A percentile compares a stretch with the other conserved stretches of the same genome.
Evolutionary conservation across 371 early-diverging fungal genomes (phyloP).

Genomic region (Mycotypha africana): DNA sequence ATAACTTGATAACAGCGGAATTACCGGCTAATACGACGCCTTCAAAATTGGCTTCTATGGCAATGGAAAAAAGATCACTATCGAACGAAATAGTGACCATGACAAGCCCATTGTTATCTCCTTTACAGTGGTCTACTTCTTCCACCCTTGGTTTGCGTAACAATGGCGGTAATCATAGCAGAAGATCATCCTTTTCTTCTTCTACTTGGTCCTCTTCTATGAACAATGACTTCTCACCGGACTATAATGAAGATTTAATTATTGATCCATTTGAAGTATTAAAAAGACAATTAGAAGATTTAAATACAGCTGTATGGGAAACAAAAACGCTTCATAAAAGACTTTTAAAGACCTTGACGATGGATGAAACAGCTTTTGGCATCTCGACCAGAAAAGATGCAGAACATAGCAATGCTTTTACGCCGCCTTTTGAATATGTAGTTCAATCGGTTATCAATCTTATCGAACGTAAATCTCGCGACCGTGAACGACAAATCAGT

Average conservation of each 20-base stretch:
- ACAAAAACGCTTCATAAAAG: slow-evolving; percentile 48
- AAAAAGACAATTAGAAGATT: slow-evolving; percentile 42
- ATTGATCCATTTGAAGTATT: slow-evolving; percentile 48
- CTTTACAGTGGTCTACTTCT: slow-evolving; percentile 32
- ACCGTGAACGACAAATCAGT: slow-evolving; percentile 42
- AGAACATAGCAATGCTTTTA: too few relatives aligned
- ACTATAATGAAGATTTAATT: slow-evolving; percentile 32
- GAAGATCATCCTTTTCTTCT: slow-evolving; percentile 37
- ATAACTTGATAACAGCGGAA: neutral
- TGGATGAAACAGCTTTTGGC: slow-evolving; percentile 33
- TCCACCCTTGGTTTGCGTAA: neutral
- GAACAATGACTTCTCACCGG: too few relatives aligned
- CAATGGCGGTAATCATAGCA: slow-evolving; percentile 30
- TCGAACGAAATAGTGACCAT: slow-evolving; percentile 8
- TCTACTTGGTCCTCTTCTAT: slow-evolving; percentile 34
- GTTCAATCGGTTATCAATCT: slow-evolving; percentile 41
- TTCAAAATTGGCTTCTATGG: slow-evolving; percentile 34
- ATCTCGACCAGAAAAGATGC: too few relatives aligned
- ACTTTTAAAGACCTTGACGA: slow-evolving; percentile 31
- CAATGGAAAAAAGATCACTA: slow-evolving; percentile 21
- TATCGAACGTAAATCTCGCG: slow-evolving; percentile 36
- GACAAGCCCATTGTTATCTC: slow-evolving; percentile 18
- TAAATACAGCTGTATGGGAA: slow-evolving; percentile 44
- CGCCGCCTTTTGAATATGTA: slow-evolving; percentile 40
- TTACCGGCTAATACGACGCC: too few relatives aligned